Conservation (phyloP, 2,329 filamentous ascomycete species). For the Iodosphaeria phyllophila region DNA sequence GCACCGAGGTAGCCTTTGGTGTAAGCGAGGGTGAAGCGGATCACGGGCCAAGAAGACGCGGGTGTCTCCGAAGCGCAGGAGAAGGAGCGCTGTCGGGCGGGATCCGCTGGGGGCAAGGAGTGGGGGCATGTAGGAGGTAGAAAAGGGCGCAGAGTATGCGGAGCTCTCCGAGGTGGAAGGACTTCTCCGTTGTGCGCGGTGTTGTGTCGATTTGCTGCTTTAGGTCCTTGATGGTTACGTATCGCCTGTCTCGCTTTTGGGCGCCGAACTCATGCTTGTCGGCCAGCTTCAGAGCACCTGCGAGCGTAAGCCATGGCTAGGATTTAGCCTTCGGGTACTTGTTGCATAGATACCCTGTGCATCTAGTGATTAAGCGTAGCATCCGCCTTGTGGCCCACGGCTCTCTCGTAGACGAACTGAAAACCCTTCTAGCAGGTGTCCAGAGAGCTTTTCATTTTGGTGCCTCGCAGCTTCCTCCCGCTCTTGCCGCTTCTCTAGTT, state of each 20-base stretch:
- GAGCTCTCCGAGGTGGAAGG: constrained; percentile 8
- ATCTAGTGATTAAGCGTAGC: constrained; percentile 5
- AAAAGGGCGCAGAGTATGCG: constrained; percentile 8
- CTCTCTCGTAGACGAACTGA: constrained; percentile 9
- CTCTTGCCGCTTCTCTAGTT: constrained; percentile 5
- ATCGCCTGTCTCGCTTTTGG: constrained; percentile 5
- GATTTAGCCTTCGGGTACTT: neutral
- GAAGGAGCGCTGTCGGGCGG: constrained; percentile 4
- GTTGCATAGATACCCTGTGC: constrained; percentile 4
- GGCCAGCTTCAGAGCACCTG: constrained; percentile 8
- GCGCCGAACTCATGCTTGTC: constrained; percentile 7
- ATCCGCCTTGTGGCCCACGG: constrained; percentile 5
- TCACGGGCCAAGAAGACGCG: constrained; percentile 4
- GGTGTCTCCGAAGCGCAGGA: constrained; percentile 6
- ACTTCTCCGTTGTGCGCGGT: constrained; percentile 10
- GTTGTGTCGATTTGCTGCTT: constrained; percentile 9
- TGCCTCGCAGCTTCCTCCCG: constrained; percentile 4
- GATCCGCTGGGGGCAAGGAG: constrained; percentile 6
- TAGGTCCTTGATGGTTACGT: constrained; percentile 10
- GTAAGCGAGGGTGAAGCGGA: constrained; percentile 7
- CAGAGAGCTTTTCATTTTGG: constrained; percentile 7
- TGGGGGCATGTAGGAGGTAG: constrained; percentile 7
- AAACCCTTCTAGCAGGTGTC: constrained; percentile 12
- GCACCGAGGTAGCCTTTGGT: constrained; percentile 9
- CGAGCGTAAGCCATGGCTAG: neutral